Base-by-base conservation (phyloP, 129 eudicot species). In the Kitagawia praeruptora region DNA sequence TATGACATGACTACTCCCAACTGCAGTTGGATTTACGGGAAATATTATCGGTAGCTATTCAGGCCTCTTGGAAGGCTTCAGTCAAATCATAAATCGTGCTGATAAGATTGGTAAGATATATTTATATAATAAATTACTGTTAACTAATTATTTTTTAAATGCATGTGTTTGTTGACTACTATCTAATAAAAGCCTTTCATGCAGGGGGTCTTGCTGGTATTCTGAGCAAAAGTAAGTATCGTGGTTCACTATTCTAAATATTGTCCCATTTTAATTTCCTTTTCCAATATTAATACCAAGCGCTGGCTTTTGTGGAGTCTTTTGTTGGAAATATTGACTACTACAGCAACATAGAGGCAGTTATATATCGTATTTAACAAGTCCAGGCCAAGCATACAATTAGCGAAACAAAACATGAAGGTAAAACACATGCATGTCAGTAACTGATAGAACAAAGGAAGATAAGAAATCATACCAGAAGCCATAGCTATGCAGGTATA, bases 51-150 rank as follows among this genome's bases (percentile, higher is more conserved):
- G 87, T 79, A 81, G 78, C 78, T 83, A 88, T 81, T 91, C 93
- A 74, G 96, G 88, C 73, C 88, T 91, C 40, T 87, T 87, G 89
- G 92, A 88, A 49, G 92, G 85, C 72, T 88, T 92, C 84, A 85
- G 82, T 77, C 91, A 86, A 76, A 89, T 91, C 81, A 80, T 89
- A 64, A 80, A 88, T 38, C 88, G 81, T 44, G 47, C 83, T 79
- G 97, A 93, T 86, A 93, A 81, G 82, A 84, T 19, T 18, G 96
- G 97, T 93, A 91, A 81, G 74, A 83, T 49, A 77, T 23, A 44
- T 40, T 64, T 38, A 15, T 27, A 41, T 23, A 77, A 28, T 61
- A 49, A 27, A n/a, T 67, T 49, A 34, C 76, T 82, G 81, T 47
- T 69, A 58, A 51, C 14, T 58, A 14, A 81, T 58, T 64, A 58